phyloP scores from a whole-genome alignment of 2,329 filamentous ascomycete species.

The Lecanicillium sp. region DNA sequence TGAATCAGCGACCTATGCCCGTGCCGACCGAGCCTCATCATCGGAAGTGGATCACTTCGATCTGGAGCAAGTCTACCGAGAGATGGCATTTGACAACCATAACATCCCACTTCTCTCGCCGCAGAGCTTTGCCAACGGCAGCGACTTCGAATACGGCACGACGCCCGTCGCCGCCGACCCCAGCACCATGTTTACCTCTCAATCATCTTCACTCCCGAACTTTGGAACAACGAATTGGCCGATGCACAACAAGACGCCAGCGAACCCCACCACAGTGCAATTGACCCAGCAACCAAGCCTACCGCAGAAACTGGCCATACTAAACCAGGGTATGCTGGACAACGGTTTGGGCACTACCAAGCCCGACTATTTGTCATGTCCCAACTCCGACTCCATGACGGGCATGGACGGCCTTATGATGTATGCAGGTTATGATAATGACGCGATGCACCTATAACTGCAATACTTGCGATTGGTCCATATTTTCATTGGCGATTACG shows the following conservation, averaged over 20 bases:
- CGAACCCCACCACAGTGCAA: slow-evolving; percentile 22
- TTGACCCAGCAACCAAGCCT: slow-evolving; percentile 33
- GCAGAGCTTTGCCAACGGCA: slow-evolving; percentile 37
- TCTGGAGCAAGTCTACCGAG: slow-evolving; percentile 46
- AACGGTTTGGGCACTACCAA: slow-evolving; percentile 47
- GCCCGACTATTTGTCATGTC: slow-evolving; percentile 43
- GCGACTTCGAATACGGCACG: slow-evolving; percentile 28
- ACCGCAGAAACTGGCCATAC: slow-evolving; percentile 35
- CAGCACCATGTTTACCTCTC: slow-evolving; percentile 24
- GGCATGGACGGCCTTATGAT: slow-evolving; percentile 52
- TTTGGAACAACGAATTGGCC: slow-evolving; percentile 21
- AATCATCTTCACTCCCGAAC: slow-evolving; percentile 25
- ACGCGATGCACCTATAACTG: slow-evolving; percentile 31
- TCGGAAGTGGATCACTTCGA: slow-evolving; percentile 49
- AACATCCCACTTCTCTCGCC: slow-evolving; percentile 43
- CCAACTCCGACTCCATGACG: slow-evolving; percentile 47
- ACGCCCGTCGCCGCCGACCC: slow-evolving; percentile 25
- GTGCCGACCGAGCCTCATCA: slow-evolving; percentile 42
- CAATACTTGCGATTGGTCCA: too few relatives aligned
- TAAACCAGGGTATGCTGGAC: slow-evolving; percentile 42
- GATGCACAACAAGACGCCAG: slow-evolving; percentile 18
- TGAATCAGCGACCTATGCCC: slow-evolving; percentile 24
- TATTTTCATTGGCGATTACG: too few relatives aligned
- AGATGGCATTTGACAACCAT: slow-evolving; percentile 33
- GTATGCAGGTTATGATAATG: slow-evolving; percentile 42